A percentile compares a stretch with the other conserved stretches of the same genome.
phyloP scores from a whole-genome alignment of 1,139 yeast genomes.

The Eremothecium gossypii region DNA sequence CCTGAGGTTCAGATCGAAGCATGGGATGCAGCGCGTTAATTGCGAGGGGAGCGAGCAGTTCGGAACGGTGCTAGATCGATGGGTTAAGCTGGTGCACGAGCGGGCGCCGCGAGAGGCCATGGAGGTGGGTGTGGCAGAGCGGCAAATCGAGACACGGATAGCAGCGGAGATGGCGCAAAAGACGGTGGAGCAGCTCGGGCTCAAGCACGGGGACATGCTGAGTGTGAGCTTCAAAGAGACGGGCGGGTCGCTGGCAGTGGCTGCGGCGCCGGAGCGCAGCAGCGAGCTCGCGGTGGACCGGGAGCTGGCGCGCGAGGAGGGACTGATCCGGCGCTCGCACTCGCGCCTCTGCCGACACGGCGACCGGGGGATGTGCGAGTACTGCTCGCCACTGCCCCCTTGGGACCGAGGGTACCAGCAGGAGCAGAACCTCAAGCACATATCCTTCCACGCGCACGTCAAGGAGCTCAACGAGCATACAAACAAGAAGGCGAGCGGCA shows the following conservation, averaged over 20 bases:
- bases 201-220: constrained; percentile 79
- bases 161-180: constrained; percentile 38
- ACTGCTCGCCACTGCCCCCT: constrained; percentile 92
- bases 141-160: constrained; percentile 33
- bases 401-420: constrained; percentile 77
- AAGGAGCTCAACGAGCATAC: constrained; percentile 62
- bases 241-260: constrained; percentile 5
- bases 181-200: constrained; percentile 45
- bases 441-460: constrained; percentile 76
- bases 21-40: constrained; percentile 68
- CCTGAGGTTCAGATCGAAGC: constrained; percentile 71
- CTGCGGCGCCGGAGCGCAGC: not conserved
- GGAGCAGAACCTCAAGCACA: constrained; percentile 74
- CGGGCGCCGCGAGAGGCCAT: constrained; percentile 20
- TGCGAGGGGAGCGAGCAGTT: constrained; percentile 45
- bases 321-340: constrained; percentile 58
- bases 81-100: constrained; percentile 24
- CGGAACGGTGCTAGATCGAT: constrained; percentile 37
- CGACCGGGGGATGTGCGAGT: constrained; percentile 94
- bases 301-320: constrained; percentile 56
- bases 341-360: constrained; percentile 76
- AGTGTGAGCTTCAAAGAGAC: constrained; percentile 42
- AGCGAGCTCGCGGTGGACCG: constrained; percentile 43
- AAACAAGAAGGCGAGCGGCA: constrained; percentile 51
- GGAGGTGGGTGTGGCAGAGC: constrained; percentile 31